Conservation (phyloP, 306 rosid species). For the Prunus mongolica region DNA sequence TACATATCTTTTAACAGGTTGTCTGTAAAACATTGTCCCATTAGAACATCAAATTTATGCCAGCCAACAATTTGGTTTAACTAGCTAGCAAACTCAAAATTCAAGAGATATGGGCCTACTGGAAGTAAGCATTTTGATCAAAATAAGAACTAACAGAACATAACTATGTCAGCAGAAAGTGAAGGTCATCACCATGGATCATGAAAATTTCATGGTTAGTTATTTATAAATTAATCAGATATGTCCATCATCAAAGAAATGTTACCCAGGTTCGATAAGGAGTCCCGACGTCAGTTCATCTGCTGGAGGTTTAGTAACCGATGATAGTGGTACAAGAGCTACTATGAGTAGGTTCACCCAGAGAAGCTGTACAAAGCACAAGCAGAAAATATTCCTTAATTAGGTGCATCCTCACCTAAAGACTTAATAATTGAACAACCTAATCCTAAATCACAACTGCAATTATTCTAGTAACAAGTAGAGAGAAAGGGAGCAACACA, state of each 20-base stretch:
- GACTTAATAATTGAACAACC: no score
- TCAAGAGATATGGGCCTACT: background rate
- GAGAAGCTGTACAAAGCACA: conserved; percentile 56
- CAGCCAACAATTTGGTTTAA: background rate
- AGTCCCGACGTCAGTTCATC: conserved; percentile 62
- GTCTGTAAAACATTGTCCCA: conserved; percentile 41
- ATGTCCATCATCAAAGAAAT: background rate
- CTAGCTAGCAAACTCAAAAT: background rate
- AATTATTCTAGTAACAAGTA: background rate
- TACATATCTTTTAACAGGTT: conserved; percentile 64
- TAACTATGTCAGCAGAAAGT: no score
- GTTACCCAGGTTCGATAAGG: conserved; percentile 69
- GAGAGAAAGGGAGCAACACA: conserved; percentile 4
- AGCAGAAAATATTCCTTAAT: background rate
- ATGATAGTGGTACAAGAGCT: conserved; percentile 77
- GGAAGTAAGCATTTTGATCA: background rate
- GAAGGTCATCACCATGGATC: no score
- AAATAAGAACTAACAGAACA: no score
- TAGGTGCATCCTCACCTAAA: background rate
- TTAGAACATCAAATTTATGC: background rate
- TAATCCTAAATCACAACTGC: no score
- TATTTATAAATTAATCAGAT: no score
- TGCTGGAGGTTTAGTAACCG: conserved; percentile 87
- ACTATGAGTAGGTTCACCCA: conserved; percentile 95
- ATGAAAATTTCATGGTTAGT: no score